Base-by-base conservation (phyloP, 1,284 basidiomycete genomes). In the Pyrrhoderma noxium region DNA sequence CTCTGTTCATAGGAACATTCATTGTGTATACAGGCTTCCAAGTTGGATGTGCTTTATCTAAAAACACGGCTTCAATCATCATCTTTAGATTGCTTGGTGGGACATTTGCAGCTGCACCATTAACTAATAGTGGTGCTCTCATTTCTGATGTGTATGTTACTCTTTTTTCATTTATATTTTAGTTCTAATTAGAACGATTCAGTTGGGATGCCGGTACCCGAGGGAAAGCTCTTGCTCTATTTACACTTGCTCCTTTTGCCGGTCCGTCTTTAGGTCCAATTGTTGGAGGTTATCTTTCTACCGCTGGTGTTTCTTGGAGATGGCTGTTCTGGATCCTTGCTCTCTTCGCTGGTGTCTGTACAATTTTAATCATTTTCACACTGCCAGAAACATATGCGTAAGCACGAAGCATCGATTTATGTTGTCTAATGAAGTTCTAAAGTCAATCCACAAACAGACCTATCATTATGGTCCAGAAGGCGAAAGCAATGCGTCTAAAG, bases 71-170 rank as follows among this genome's bases (percentile, higher is more conserved):
- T 3, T 67, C 75, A 0, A 69, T 89, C 49, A 70, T 89, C 37
- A 65, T 82, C 27, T 82, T 87, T 65, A 75, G 85, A 14, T 84
- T 89, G 65, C 62, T 89, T 3, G 75, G 79, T 1, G 85, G 85
- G 0, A 71, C 70, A 2, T 87, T 86, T 59, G 74, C 73, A 41
- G 69, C 72, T 14, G 66, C 68, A 23, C 72, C 72, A 8, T 58
- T 73, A 19, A 70, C 72, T n/a, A 73, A 78, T 61, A 71, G 74
- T 51, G 77, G 76, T 14, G 73, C 71, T 7, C 53, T 77, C 27
- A 65, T 79, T n/a, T 70, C 72, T 11, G 65, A 65, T 49, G 58
- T 65, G 52, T 61, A 45, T 36, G 54, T 49, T n/a, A n/a, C n/a
- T n/a, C n/a, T 18, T 58, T 44, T 58, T 59, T 51, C 49, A 58